These are phyloP conservation scores for Pichia sp. DNA, from an alignment of 1,139 yeast genomes.

Conservation along the genomic window DNA sequence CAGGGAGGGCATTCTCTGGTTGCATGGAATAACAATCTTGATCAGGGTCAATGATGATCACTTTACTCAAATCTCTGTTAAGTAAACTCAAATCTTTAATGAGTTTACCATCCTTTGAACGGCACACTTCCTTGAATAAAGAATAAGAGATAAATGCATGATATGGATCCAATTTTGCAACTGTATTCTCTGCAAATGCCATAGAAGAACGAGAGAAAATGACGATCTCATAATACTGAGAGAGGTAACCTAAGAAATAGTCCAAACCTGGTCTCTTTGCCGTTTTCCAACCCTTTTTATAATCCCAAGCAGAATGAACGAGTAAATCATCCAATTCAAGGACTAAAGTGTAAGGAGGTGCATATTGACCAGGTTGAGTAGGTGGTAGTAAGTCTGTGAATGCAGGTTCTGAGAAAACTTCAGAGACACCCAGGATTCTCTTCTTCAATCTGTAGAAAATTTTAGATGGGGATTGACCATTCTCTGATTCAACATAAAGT, in stretches of 20 bases:
- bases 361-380: constrained; percentile 86
- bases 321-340: constrained; percentile 83
- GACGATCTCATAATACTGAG: constrained; percentile 94
- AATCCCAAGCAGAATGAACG: constrained; percentile 88
- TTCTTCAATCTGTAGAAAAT: constrained; percentile 63
- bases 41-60: constrained; percentile 72
- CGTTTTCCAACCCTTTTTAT: constrained; percentile 94
- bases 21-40: constrained; percentile 70
- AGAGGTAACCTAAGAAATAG: constrained; percentile 88
- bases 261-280: constrained; percentile 99
- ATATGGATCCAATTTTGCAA: constrained; percentile 86
- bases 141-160: constrained; percentile 86
- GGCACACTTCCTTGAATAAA: constrained; percentile 84
- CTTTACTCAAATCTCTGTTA: constrained; percentile 84
- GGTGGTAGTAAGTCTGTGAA: constrained; percentile 89
- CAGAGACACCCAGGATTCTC: constrained; percentile 69
- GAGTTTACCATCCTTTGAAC: constrained; percentile 82
- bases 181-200: constrained; percentile 80
- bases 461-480: constrained; percentile 64
- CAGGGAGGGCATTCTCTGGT: constrained; percentile 85
- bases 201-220: constrained; percentile 79
- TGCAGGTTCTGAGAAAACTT: constrained; percentile 88
- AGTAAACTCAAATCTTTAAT: constrained; percentile 79
- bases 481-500: constrained; percentile 42
- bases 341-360: constrained; percentile 87